A percentile compares a stretch with the other conserved stretches of the same genome.
Evolutionary conservation across 495 filamentous ascomycete genomes (phyloP).

Genomic region (Tetracladium setigerum): DNA sequence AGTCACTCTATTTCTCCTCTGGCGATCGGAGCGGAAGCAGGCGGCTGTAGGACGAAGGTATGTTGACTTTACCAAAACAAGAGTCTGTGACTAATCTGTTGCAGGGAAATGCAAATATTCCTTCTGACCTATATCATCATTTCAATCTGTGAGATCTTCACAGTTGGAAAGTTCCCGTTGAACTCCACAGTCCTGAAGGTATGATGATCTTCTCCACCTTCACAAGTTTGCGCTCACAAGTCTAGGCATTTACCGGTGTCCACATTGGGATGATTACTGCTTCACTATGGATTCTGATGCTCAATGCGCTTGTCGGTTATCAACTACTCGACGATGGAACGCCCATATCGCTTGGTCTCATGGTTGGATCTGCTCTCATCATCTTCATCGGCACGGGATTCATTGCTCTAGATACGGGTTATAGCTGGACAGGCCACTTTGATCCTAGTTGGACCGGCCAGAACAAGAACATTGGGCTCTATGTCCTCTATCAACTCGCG

Average conservation of each 20-base stretch:
- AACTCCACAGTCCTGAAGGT: slow-evolving; percentile 57
- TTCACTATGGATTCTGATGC: slow-evolving; percentile 81
- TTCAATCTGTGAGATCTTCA: slow-evolving; percentile 93
- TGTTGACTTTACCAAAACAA: slow-evolving; percentile 8
- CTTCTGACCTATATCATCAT: slow-evolving; percentile 81
- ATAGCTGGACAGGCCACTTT: slow-evolving; percentile 76
- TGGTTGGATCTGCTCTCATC: slow-evolving; percentile 56
- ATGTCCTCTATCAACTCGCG: slow-evolving; percentile 86
- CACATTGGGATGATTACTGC: slow-evolving; percentile 87
- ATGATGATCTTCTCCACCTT: slow-evolving; percentile 22
- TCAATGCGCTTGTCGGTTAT: slow-evolving; percentile 89
- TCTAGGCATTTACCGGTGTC: slow-evolving; percentile 82
- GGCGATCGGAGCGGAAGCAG: slow-evolving; percentile 82
- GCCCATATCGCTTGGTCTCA: slow-evolving; percentile 67
- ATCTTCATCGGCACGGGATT: slow-evolving; percentile 91
- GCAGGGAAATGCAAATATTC: slow-evolving; percentile 94
- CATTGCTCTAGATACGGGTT: slow-evolving; percentile 90
- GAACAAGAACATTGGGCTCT: slow-evolving; percentile 76
- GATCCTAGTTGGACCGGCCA: slow-evolving; percentile 42
- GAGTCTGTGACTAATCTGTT: background rate
- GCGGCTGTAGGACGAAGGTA: slow-evolving; percentile 93
- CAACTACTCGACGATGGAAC: slow-evolving; percentile 95
- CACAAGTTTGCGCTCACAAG: slow-evolving; percentile 7
- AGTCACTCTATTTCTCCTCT: slow-evolving; percentile 55
- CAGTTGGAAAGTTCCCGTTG: slow-evolving; percentile 81